Percentiles rank a stretch among this genome's conserved stretches.
Evolutionary conservation across 2,329 filamentous ascomycete genomes (phyloP).

Genomic region (Trichoderma afroharzianum): DNA sequence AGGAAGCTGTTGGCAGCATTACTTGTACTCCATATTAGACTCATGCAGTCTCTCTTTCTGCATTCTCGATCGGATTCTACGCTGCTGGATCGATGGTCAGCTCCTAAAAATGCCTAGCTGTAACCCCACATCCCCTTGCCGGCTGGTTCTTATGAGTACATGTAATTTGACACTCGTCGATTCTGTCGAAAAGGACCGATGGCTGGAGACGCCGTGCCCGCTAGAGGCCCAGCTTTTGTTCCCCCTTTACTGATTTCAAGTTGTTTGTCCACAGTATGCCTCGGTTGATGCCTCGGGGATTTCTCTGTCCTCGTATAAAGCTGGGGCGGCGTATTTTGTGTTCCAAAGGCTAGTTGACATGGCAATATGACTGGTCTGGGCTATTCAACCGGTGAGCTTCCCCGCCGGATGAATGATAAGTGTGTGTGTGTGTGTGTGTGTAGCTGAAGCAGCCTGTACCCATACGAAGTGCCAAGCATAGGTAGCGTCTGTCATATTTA

Average conservation of each 20-base stretch:
- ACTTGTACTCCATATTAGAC: not conserved
- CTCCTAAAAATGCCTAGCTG: not conserved
- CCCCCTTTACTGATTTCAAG: not conserved
- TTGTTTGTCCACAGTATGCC: no score
- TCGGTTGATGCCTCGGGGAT: not conserved
- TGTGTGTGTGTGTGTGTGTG: no score
- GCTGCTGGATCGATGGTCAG: not conserved
- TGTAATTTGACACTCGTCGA: not conserved
- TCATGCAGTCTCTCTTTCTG: not conserved
- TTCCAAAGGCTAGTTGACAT: not conserved
- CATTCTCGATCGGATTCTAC: not conserved
- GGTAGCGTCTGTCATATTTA: not conserved
- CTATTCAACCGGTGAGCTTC: not conserved
- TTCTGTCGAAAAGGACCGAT: not conserved
- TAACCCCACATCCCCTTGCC: not conserved
- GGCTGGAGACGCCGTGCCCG: not conserved
- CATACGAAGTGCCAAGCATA: not conserved
- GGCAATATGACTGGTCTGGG: not conserved
- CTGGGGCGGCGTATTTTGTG: not conserved
- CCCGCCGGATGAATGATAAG: not conserved
- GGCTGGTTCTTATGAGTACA: not conserved
- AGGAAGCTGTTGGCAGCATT: not conserved
- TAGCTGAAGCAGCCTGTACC: not conserved
- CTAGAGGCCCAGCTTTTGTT: not conserved
- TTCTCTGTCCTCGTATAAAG: not conserved